Conservation (phyloP, 1,284 basidiomycete species). For the Cutaneotrichosporon dermatis region DNA sequence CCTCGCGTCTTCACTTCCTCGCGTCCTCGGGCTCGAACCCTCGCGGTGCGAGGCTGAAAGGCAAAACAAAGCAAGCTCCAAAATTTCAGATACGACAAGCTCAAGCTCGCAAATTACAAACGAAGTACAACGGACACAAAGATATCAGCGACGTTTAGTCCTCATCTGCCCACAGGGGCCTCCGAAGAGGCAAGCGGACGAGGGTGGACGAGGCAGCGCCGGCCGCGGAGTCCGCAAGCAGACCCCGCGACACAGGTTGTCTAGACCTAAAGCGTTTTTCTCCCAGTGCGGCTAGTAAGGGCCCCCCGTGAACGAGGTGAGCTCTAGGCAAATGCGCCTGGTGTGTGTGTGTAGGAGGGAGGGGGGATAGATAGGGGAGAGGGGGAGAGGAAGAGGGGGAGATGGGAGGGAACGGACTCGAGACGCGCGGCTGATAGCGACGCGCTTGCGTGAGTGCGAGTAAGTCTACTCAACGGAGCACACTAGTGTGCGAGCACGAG, state of each 20-base stretch:
- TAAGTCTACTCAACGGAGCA: too few species aligned
- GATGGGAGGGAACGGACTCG: too few species aligned
- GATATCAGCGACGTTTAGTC: constrained; percentile 21
- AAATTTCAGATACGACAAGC: neutral
- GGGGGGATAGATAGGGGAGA: neutral
- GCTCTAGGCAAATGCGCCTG: constrained; percentile 26
- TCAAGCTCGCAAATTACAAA: too few species aligned
- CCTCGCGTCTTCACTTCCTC: too few species aligned
- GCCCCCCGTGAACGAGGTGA: constrained; percentile 17
- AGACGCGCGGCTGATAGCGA: too few species aligned
- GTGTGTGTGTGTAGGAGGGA: neutral
- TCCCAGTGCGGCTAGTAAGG: constrained; percentile 24
- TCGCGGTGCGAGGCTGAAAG: too few species aligned
- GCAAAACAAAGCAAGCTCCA: too few species aligned
- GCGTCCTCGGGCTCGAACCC: too few species aligned
- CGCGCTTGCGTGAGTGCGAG: too few species aligned
- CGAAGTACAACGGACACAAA: neutral
- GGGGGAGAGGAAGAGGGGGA: neutral
- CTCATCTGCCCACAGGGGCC: constrained; percentile 10
- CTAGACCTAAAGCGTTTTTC: constrained; percentile 23
- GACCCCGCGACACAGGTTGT: constrained; percentile 19
- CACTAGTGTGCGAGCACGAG: too few species aligned
- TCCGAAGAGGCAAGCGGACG: neutral
- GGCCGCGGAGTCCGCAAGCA: neutral
- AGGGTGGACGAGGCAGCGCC: constrained; percentile 23